These are phyloP conservation scores for Candida pseudoviswanathii DNA, from an alignment of 1,139 yeast genomes.

Conservation along the genomic window DNA sequence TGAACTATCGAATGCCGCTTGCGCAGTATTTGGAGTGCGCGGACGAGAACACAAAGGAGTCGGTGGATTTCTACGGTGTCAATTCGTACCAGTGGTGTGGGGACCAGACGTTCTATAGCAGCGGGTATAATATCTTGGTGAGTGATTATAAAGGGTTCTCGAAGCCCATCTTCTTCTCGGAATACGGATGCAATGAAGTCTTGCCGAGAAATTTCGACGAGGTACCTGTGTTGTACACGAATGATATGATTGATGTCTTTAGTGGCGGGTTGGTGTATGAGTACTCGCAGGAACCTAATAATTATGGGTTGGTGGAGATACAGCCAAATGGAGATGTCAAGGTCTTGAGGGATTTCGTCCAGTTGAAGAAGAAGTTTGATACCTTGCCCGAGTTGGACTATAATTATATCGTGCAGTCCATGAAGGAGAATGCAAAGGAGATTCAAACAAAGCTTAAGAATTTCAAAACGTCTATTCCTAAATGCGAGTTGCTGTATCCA, in stretches of 20 bases:
- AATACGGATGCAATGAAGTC: slow-evolving; percentile 90
- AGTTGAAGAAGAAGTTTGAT: slow-evolving; percentile 52
- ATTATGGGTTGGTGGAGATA: slow-evolving; percentile 81
- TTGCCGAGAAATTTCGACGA: slow-evolving; percentile 82
- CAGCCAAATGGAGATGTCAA: slow-evolving; percentile 57
- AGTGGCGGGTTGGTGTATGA: slow-evolving; percentile 95
- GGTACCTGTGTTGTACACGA: slow-evolving; percentile 67
- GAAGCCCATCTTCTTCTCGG: slow-evolving; percentile 85
- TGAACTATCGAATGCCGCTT: slow-evolving; percentile 69
- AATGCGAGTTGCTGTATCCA: slow-evolving; percentile 48
- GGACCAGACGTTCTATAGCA: slow-evolving; percentile 71
- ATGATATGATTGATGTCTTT: slow-evolving; percentile 76
- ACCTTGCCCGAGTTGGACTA: slow-evolving; percentile 30
- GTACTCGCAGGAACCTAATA: slow-evolving; percentile 83
- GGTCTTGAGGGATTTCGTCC: slow-evolving; percentile 54
- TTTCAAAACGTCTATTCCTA: slow-evolving; percentile 26
- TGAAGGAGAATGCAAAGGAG: slow-evolving; percentile 29
- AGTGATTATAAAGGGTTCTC: slow-evolving; percentile 67
- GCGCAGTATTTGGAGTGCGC: slow-evolving; percentile 83
- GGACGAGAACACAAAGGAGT: slow-evolving; percentile 54
- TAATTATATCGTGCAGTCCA: slow-evolving; percentile 25
- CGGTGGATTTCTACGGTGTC: slow-evolving; percentile 92
- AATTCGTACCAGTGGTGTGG: slow-evolving; percentile 99
- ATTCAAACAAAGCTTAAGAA: slow-evolving; percentile 27
- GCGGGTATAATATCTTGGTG: slow-evolving; percentile 81